These are phyloP conservation scores for Leptographium radiaticola DNA, from an alignment of 2,329 filamentous ascomycete genomes.

Conservation along the genomic window DNA sequence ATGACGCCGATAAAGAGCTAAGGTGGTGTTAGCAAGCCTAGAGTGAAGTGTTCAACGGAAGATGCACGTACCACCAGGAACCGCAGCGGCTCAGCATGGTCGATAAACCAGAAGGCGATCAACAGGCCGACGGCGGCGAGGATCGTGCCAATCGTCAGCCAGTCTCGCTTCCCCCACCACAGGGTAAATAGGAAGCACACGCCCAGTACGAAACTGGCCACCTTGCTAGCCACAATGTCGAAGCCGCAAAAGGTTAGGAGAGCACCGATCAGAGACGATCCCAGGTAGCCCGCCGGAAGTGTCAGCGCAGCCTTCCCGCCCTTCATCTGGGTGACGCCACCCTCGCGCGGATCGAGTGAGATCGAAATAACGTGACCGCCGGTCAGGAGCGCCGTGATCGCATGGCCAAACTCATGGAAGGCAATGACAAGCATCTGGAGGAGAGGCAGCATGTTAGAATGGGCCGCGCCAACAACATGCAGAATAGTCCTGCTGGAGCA, in stretches of 20 bases:
- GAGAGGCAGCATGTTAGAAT: background rate
- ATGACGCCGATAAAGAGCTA: conserved; percentile 71
- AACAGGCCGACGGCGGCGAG: conserved; percentile 57
- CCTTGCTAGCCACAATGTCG: conserved; percentile 66
- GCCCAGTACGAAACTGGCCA: conserved; percentile 61
- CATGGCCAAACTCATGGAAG: conserved; percentile 71
- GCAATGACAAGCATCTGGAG: conserved; percentile 66
- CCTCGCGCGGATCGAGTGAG: conserved; percentile 61
- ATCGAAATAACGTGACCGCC: conserved; percentile 50
- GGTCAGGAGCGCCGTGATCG: conserved; percentile 57
- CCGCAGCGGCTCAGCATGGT: conserved; percentile 58
- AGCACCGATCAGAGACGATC: conserved; percentile 63
- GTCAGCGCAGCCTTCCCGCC: conserved; percentile 60
- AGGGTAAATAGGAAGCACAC: conserved; percentile 66
- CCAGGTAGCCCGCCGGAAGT: conserved; percentile 65
- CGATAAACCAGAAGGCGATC: conserved; percentile 68
- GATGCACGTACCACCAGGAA: conserved; percentile 34
- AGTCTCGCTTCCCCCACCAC: conserved; percentile 71
- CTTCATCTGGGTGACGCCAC: conserved; percentile 65
- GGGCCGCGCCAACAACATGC: background rate
- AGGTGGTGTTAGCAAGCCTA: background rate
- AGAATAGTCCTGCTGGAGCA: conserved; percentile 3
- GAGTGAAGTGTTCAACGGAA: no score
- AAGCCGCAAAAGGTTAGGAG: conserved; percentile 70
- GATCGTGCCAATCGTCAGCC: conserved; percentile 62